These are phyloP conservation scores for Umbilicus rupestris DNA, from an alignment of 164 flowering plant genomes.

Conservation along the genomic window DNA sequence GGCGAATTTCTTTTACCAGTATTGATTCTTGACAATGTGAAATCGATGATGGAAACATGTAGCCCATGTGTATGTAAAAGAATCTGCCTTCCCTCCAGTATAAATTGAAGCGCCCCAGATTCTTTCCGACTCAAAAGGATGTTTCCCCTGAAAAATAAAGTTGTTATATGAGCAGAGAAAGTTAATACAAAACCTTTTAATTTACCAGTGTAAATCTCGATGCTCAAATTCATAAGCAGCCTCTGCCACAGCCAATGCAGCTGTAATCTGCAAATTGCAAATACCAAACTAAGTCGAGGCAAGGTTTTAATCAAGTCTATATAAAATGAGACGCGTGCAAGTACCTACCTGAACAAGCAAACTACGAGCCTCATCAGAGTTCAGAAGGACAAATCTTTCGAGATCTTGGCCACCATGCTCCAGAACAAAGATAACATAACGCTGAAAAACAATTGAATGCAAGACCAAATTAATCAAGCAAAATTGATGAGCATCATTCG, in stretches of 20 bases:
- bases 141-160: slow-evolving; percentile 60
- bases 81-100: slow-evolving; percentile 58
- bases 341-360: slow-evolving; percentile 56
- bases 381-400: slow-evolving; percentile 75
- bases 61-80: slow-evolving; percentile 53
- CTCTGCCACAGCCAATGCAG: slow-evolving; percentile 89
- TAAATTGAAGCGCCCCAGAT: slow-evolving; percentile 31
- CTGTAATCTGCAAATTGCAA: slow-evolving; percentile 49
- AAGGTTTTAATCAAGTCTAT: background rate
- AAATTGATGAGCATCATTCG: background rate
- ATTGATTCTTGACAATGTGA: slow-evolving; percentile 86
- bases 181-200: background rate
- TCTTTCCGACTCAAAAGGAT: slow-evolving; percentile 64
- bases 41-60: slow-evolving; percentile 65
- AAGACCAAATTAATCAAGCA: background rate
- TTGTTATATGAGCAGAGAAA: slow-evolving; percentile 5
- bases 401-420: slow-evolving; percentile 90
- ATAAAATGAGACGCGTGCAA: slow-evolving; percentile 3
- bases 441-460: slow-evolving; percentile 31
- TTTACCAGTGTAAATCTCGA: slow-evolving; percentile 87
- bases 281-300: background rate
- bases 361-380: slow-evolving; percentile 72
- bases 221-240: slow-evolving; percentile 92
- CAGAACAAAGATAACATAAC: slow-evolving; percentile 71
- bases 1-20: slow-evolving; percentile 36